Conservation (phyloP, 345 rosid species). For the Salix suchowensis region DNA sequence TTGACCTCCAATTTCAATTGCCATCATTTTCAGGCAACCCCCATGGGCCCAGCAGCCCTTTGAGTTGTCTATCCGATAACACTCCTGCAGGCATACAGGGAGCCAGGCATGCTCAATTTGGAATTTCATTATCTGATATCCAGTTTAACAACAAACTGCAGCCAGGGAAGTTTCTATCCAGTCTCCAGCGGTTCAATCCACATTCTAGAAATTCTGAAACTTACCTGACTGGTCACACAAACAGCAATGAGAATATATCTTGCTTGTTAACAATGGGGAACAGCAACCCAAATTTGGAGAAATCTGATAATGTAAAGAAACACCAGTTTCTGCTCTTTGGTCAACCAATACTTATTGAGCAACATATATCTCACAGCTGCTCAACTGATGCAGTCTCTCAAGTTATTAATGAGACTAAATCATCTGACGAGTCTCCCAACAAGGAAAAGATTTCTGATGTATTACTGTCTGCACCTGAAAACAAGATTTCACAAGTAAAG, state of each 20-base stretch:
- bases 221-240: slow-evolving; percentile 24
- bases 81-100: slow-evolving; percentile 99
- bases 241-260: slow-evolving; percentile 50
- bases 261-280: slow-evolving; percentile 74
- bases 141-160: slow-evolving; percentile 54
- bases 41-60: slow-evolving; percentile 54
- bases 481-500: slow-evolving; percentile 31
- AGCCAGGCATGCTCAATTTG: slow-evolving; percentile 99
- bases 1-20: slow-evolving; percentile 47
- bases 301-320: slow-evolving; percentile 46
- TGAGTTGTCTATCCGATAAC: slow-evolving; percentile 61
- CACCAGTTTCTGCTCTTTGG: slow-evolving; percentile 84
- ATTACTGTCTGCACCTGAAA: slow-evolving; percentile 25
- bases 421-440: slow-evolving; percentile 19
- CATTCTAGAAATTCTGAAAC: slow-evolving; percentile 42
- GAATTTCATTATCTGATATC: slow-evolving; percentile 66
- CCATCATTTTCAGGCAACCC: slow-evolving; percentile 68
- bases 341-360: slow-evolving; percentile 72
- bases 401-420: slow-evolving; percentile 26
- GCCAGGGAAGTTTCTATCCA: slow-evolving; percentile 50
- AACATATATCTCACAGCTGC: slow-evolving; percentile 45
- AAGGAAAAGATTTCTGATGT: slow-evolving; percentile 31
- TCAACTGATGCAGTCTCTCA: slow-evolving; percentile 39
- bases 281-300: slow-evolving; percentile 43
- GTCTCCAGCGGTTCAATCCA: slow-evolving; percentile 44